Evolutionary conservation across 148 eudicot genomes (phyloP), one percentile per base, ranked within the genome.

Genomic region (Cornus kousa): DNA sequence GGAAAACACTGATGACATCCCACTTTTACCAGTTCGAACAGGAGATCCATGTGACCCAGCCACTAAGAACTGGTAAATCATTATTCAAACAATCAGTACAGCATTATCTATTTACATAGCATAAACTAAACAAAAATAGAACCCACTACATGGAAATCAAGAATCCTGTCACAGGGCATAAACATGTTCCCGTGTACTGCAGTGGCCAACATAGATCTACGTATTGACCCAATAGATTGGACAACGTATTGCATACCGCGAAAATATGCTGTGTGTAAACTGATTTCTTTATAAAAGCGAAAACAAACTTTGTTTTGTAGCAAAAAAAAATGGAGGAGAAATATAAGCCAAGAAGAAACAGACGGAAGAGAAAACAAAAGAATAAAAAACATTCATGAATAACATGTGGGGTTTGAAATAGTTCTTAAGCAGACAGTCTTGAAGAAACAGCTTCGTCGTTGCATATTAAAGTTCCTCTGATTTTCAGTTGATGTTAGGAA

Each of bases 1-100:
- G 8, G 98, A 92, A 78, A 94, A 90, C 40, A 92, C 97, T 0
- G 97, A 91, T 16, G 93, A 91, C 74, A 72, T 84, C 71, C 90
- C 91, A 67, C 80, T 79, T 79, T 71, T 88, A 66, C 87, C 88
- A 68, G 68, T 85, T 74, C 81, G 84, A 12, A 59, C 39, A 3
- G 87, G 81, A 78, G 93, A 81, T 83, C 89, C 98, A 77, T 84
- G 79, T 60, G 91, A 85, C 50, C 78, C 83, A 77, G 84, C 84
- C 31, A 86, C 90, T 74, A 87, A 53, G 74, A 79, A 80, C 97
- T 92, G 75, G 31, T 20, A 80, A 71, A 73, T 66, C 43, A 28
- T 55, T n/a, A 68, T 50, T 9, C 75, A 74, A 66, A 32, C 64
- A 62, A 64, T 80, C 78, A 81, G 74, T 67, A 53, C 23, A 71